These are phyloP conservation scores for Apophysomyces variabilis DNA, from an alignment of 371 early-diverging fungal genomes.

Conservation along the genomic window DNA sequence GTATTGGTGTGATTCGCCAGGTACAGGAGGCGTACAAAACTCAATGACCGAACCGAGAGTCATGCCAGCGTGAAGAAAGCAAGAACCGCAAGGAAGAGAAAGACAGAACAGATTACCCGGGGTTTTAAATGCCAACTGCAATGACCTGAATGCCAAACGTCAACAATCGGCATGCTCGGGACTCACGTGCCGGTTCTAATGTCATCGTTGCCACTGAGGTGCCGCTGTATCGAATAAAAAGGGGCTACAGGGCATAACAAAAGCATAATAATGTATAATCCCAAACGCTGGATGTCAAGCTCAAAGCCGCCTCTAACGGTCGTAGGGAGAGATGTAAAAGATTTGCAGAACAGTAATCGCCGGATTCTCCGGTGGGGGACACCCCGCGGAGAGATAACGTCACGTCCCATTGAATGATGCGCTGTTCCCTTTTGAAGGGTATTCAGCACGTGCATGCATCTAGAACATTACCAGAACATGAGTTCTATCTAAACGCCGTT, in stretches of 20 bases:
- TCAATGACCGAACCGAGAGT: constrained; percentile 31
- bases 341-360: too few relatives aligned
- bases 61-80: constrained; percentile 4
- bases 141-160: constrained; percentile 5
- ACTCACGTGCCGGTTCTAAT: neutral
- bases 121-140: neutral
- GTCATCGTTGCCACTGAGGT: neutral
- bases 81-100: constrained; percentile 8
- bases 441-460: too few relatives aligned
- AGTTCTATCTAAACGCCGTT: too few relatives aligned
- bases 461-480: too few relatives aligned
- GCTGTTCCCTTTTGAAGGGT: too few relatives aligned
- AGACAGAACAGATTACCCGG: neutral
- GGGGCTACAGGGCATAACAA: neutral
- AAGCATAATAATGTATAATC: neutral
- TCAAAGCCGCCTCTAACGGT: too few relatives aligned
- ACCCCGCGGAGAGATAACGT: too few relatives aligned
- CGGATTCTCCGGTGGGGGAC: too few relatives aligned
- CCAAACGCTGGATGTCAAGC: too few relatives aligned
- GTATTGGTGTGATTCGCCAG: constrained; percentile 62
- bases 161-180: constrained; percentile 2
- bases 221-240: neutral
- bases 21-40: constrained; percentile 64
- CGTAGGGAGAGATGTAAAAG: too few relatives aligned
- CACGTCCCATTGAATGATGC: too few relatives aligned